These are phyloP conservation scores for Teratosphaeria pseudoeucalypti DNA, from an alignment of 2,329 filamentous ascomycete genomes.

Conservation along the genomic window DNA sequence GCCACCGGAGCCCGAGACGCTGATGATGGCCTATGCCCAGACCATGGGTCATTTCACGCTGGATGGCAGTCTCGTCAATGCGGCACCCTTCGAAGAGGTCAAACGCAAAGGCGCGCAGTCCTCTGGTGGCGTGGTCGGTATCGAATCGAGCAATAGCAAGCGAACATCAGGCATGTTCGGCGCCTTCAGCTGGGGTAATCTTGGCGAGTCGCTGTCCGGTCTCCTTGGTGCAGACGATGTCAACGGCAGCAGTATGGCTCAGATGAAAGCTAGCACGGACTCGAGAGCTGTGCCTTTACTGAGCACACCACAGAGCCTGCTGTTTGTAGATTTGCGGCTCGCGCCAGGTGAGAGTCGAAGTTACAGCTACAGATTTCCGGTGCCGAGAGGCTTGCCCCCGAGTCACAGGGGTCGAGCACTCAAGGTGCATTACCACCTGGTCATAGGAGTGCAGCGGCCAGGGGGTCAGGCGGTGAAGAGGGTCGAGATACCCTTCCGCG, in stretches of 20 bases:
- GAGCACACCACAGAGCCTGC: slow-evolving; percentile 88
- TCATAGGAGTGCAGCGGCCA: slow-evolving; percentile 82
- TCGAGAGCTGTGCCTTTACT: slow-evolving; percentile 80
- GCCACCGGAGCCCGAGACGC: slow-evolving; percentile 55
- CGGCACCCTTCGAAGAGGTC: slow-evolving; percentile 85
- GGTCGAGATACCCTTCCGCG: slow-evolving; percentile 86
- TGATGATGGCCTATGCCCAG: slow-evolving; percentile 98
- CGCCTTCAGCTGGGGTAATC: slow-evolving; percentile 75
- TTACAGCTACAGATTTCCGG: slow-evolving; percentile 75
- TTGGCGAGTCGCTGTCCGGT: slow-evolving; percentile 80
- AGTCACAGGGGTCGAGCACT: slow-evolving; percentile 85
- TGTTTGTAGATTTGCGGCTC: slow-evolving; percentile 87
- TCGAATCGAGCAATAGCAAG: slow-evolving; percentile 54
- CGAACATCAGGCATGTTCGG: slow-evolving; percentile 70
- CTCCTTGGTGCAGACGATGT: slow-evolving; percentile 77
- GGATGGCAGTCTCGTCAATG: slow-evolving; percentile 82
- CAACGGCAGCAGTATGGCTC: slow-evolving; percentile 69
- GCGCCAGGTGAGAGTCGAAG: slow-evolving; percentile 79
- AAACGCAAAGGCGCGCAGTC: slow-evolving; percentile 85
- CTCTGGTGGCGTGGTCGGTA: slow-evolving; percentile 72
- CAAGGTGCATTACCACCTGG: slow-evolving; percentile 83
- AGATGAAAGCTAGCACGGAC: slow-evolving; percentile 82
- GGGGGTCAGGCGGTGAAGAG: slow-evolving; percentile 74
- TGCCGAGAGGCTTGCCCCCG: slow-evolving; percentile 84
- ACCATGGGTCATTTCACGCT: slow-evolving; percentile 84